These are phyloP conservation scores for Mariannaea elegans DNA, from an alignment of 2,329 filamentous ascomycete genomes.

Conservation along the genomic window DNA sequence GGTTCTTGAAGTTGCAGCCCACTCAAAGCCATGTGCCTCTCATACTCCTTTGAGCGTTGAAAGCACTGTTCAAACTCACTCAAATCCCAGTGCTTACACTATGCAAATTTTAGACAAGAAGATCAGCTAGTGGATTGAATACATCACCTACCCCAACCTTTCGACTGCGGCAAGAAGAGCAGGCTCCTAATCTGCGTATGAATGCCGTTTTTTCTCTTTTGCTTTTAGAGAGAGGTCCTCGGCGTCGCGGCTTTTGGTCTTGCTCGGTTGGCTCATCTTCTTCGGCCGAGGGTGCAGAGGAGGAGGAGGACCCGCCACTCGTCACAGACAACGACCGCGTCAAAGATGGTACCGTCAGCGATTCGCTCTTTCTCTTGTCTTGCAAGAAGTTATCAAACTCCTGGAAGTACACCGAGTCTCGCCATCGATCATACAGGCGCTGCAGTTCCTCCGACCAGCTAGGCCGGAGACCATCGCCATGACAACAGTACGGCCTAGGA, in stretches of 20 bases:
- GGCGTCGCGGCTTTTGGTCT: constrained; percentile 5
- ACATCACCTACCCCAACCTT: constrained; percentile 15
- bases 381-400: constrained; percentile 3
- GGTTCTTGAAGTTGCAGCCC: neutral
- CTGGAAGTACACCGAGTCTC: constrained; percentile 13
- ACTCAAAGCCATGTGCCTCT: neutral
- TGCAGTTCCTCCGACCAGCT: constrained; percentile 19
- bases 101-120: neutral
- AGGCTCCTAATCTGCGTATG: constrained; percentile 20
- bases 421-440: constrained; percentile 23
- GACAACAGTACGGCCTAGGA: neutral
- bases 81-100: constrained; percentile 23
- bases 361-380: neutral
- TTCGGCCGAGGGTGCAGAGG: constrained; percentile 3
- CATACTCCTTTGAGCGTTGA: neutral
- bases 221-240: constrained; percentile 15
- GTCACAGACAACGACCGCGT: constrained; percentile 4
- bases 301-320: constrained; percentile 5
- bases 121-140: neutral
- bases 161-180: constrained; percentile 8
- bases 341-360: constrained; percentile 4
- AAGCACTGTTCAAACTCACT: constrained; percentile 19
- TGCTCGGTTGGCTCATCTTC: constrained; percentile 2
- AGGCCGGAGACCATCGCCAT: constrained; percentile 1
- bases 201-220: constrained; percentile 22